Evolutionary conservation across 83 land plant genomes (phyloP).

Genomic region (Larix sibirica): DNA sequence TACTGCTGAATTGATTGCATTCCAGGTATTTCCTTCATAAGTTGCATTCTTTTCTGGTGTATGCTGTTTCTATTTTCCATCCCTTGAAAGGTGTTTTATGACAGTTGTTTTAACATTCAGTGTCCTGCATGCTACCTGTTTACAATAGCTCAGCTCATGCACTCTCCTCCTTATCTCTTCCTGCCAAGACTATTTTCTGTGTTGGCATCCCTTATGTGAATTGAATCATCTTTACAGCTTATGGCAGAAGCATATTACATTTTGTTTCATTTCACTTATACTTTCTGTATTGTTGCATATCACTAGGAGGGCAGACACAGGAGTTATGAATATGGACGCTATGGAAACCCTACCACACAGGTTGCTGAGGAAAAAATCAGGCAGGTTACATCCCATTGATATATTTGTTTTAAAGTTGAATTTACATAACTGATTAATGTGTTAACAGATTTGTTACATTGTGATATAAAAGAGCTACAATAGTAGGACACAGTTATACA

Average conservation of each 20-base stretch:
- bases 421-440: background rate
- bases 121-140: background rate
- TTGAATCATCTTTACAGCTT: background rate
- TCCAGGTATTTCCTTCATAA: constrained; percentile 56
- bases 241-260: background rate
- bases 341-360: constrained; percentile 86
- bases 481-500: background rate
- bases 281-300: background rate
- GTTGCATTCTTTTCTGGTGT: background rate
- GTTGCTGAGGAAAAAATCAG: constrained; percentile 85
- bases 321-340: constrained; percentile 92
- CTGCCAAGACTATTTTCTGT: too few relatives aligned
- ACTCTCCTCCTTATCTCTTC: too few relatives aligned
- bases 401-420: background rate
- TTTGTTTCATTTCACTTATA: background rate
- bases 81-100: background rate
- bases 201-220: too few relatives aligned
- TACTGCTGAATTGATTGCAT: constrained; percentile 79
- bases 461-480: background rate
- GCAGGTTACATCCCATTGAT: constrained; percentile 18
- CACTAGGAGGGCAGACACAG: constrained; percentile 62
- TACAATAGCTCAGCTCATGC: too few relatives aligned
- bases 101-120: background rate
- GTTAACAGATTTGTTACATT: background rate
- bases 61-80: constrained; percentile 4